Conservation (phyloP, 257 asterid species). For the Hygrophila difformis region DNA sequence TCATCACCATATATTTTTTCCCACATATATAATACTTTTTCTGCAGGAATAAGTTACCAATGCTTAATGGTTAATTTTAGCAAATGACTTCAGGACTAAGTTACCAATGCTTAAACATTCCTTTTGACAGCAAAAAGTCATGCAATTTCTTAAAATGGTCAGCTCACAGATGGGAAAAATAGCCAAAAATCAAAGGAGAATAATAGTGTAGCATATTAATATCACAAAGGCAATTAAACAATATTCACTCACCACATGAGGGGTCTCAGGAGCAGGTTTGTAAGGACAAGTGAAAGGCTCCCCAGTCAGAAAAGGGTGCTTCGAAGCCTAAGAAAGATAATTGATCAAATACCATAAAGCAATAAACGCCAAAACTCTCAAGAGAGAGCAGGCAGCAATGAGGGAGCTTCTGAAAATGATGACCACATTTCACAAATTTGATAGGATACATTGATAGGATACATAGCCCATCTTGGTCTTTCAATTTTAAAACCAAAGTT, state of each 20-base stretch:
- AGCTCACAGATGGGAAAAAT: neutral
- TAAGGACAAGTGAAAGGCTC: constrained; percentile 88
- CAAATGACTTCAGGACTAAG: neutral
- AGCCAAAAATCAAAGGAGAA: neutral
- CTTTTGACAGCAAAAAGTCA: constrained; percentile 8
- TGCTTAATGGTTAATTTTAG: too few relatives aligned
- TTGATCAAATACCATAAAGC: constrained; percentile 16
- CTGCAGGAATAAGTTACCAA: too few relatives aligned
- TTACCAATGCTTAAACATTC: neutral
- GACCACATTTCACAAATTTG: neutral
- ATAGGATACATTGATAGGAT: too few relatives aligned
- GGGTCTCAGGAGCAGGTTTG: constrained; percentile 83
- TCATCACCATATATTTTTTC: too few relatives aligned
- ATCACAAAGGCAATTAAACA: constrained; percentile 11
- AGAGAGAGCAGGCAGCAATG: constrained; percentile 4
- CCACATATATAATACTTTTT: too few relatives aligned
- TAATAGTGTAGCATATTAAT: too few relatives aligned
- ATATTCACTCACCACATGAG: constrained; percentile 67
- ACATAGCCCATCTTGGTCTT: too few relatives aligned
- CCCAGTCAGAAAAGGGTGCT: constrained; percentile 98
- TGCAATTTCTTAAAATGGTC: neutral
- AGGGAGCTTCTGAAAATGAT: neutral
- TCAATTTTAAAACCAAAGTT: too few relatives aligned
- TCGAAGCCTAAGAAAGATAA: constrained; percentile 61
- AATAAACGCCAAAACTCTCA: constrained; percentile 12